Evolutionary conservation across 2,329 filamentous ascomycete genomes (phyloP).

Genomic region (Orbilia ellipsospora): DNA sequence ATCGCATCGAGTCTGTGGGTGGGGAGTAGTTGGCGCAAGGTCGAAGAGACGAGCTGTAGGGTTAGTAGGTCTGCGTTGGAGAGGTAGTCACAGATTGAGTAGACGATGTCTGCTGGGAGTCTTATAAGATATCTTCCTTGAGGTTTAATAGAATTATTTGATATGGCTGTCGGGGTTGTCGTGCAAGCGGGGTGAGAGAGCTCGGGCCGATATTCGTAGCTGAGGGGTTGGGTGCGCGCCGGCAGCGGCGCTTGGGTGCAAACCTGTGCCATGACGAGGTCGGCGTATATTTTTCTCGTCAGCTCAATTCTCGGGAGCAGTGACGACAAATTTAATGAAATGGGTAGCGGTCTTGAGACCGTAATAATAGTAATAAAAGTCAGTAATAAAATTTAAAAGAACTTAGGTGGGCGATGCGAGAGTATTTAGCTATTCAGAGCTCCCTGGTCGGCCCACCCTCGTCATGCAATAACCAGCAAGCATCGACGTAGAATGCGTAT

Average conservation of each 20-base stretch:
- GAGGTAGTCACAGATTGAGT: constrained; percentile 46
- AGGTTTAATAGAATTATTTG: neutral
- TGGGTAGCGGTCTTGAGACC: no score
- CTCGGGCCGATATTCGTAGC: neutral
- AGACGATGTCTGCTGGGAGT: constrained; percentile 41
- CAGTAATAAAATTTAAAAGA: neutral
- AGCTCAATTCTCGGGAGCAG: no score
- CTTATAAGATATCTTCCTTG: constrained; percentile 1
- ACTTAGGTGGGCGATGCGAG: no score
- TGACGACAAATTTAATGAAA: no score
- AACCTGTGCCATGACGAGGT: neutral
- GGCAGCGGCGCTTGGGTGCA: neutral
- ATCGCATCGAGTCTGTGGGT: constrained; percentile 18
- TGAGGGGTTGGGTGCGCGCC: neutral
- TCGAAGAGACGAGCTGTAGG: constrained; percentile 38
- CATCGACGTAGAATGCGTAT: no score
- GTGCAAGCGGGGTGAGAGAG: neutral
- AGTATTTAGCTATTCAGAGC: neutral
- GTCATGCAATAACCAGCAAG: neutral
- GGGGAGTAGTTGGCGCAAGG: constrained; percentile 26
- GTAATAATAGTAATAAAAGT: no score
- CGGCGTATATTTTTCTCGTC: no score
- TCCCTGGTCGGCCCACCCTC: neutral
- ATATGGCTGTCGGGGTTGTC: neutral
- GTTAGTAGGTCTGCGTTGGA: constrained; percentile 31